Conservation (phyloP, 768 basidiomycete species). For the Tulasnella calospora region DNA sequence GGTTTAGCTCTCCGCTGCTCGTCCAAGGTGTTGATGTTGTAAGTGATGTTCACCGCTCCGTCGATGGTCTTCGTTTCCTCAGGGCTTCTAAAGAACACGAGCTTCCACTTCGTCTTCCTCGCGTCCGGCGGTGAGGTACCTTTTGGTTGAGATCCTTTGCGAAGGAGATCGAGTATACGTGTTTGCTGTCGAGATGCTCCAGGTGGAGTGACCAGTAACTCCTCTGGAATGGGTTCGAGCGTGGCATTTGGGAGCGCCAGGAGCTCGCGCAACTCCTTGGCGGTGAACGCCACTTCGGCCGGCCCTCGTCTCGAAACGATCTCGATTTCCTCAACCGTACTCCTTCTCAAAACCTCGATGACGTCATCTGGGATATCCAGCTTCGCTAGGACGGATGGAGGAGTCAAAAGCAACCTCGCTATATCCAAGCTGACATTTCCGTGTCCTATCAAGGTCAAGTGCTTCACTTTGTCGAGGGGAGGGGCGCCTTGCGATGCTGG, state of each 20-base stretch:
- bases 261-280: slow-evolving; percentile 90
- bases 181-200: slow-evolving; percentile 58
- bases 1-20: slow-evolving; percentile 43
- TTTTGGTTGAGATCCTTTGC: slow-evolving; percentile 53
- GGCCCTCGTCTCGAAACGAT: slow-evolving; percentile 85
- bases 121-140: slow-evolving; percentile 37
- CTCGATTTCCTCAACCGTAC: slow-evolving; percentile 66
- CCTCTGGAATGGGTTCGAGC: slow-evolving; percentile 56
- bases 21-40: slow-evolving; percentile 58
- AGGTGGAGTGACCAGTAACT: slow-evolving; percentile 36
- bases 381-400: slow-evolving; percentile 52
- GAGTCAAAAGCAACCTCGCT: slow-evolving; percentile 80
- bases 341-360: slow-evolving; percentile 58
- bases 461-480: slow-evolving; percentile 56
- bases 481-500: slow-evolving; percentile 50
- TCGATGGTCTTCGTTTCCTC: slow-evolving; percentile 29
- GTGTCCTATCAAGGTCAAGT: slow-evolving; percentile 84
- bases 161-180: slow-evolving; percentile 60
- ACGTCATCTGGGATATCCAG: slow-evolving; percentile 79
- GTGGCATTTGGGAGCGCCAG: slow-evolving; percentile 55
- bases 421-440: slow-evolving; percentile 94
- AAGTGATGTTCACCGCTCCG: slow-evolving; percentile 39
- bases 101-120: slow-evolving; percentile 66
- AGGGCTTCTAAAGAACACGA: slow-evolving; percentile 79
- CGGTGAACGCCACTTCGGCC: slow-evolving; percentile 81